phyloP scores from a whole-genome alignment of 2,329 filamentous ascomycete genomes.

The Cladosporium sphaerospermum region DNA sequence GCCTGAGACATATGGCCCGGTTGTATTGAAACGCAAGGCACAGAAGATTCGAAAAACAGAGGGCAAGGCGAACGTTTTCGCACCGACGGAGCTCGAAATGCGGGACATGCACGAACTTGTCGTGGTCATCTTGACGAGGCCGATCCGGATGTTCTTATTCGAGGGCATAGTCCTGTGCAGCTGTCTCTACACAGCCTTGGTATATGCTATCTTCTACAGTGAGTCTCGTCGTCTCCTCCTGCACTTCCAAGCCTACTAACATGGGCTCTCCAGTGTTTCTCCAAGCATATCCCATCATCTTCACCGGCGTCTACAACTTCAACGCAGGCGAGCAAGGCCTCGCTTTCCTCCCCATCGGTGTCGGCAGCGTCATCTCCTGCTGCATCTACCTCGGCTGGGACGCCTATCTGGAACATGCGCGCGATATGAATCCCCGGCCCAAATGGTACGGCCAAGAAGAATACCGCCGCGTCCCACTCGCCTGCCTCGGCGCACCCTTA shows the following conservation, averaged over 20 bases:
- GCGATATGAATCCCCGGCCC: conserved; percentile 34
- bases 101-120: conserved; percentile 53
- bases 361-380: conserved; percentile 55
- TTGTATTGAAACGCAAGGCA: conserved; percentile 43
- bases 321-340: conserved; percentile 60
- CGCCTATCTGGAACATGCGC: conserved; percentile 48
- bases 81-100: conserved; percentile 58
- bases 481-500: conserved; percentile 59
- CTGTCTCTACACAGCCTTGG: conserved; percentile 61
- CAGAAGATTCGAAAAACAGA: conserved; percentile 51
- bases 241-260: not conserved
- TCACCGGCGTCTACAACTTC: conserved; percentile 56
- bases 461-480: conserved; percentile 64
- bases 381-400: conserved; percentile 63
- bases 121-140: conserved; percentile 65
- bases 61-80: conserved; percentile 47
- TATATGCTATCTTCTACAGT: conserved; percentile 60
- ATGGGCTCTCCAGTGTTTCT: conserved; percentile 51
- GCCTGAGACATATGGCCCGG: conserved; percentile 45
- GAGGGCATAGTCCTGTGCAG: conserved; percentile 69
- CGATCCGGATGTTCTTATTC: conserved; percentile 64
- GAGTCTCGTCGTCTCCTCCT: conserved; percentile 3
- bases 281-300: conserved; percentile 65
- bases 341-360: conserved; percentile 61
- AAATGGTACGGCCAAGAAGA: conserved; percentile 59